Evolutionary conservation across 768 basidiomycete genomes (phyloP).

Genomic region (Astraeus odoratus): DNA sequence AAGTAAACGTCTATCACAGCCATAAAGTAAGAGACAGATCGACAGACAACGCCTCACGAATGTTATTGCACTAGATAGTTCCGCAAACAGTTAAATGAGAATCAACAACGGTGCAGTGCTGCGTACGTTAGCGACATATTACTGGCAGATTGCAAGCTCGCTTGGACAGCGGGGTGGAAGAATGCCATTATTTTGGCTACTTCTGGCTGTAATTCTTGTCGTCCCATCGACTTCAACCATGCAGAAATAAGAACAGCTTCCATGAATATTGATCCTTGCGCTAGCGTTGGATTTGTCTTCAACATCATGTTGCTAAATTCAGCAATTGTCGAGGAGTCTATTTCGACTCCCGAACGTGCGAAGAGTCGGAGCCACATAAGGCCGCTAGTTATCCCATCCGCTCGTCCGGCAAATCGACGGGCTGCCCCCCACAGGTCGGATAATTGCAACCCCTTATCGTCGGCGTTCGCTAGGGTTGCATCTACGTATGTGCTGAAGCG

Average conservation of each 20-base stretch:
- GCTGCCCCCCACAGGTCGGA: slow-evolving; percentile 54
- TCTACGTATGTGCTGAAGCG: slow-evolving; percentile 34
- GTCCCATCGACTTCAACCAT: slow-evolving; percentile 55
- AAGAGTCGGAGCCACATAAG: slow-evolving; percentile 57
- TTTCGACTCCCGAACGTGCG: slow-evolving; percentile 57
- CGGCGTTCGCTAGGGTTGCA: slow-evolving; percentile 21
- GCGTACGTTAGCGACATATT: slow-evolving; percentile 35
- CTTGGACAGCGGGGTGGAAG: slow-evolving; percentile 34
- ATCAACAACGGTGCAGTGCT: neutral
- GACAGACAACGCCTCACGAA: slow-evolving; percentile 61
- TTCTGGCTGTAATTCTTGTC: slow-evolving; percentile 49
- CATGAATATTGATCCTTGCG: slow-evolving; percentile 44
- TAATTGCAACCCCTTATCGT: slow-evolving; percentile 20
- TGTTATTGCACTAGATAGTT: slow-evolving; percentile 23
- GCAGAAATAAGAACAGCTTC: slow-evolving; percentile 47
- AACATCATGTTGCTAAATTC: slow-evolving; percentile 39
- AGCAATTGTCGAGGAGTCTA: slow-evolving; percentile 45
- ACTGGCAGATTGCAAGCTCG: slow-evolving; percentile 26
- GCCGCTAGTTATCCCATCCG: slow-evolving; percentile 39
- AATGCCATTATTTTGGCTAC: slow-evolving; percentile 43
- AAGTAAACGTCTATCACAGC: slow-evolving; percentile 51
- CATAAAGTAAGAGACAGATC: slow-evolving; percentile 56
- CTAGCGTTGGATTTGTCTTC: slow-evolving; percentile 33
- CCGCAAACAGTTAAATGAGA: neutral
- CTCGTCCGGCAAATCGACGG: slow-evolving; percentile 31